Evolutionary conservation across 148 eudicot genomes (phyloP).

Genomic region (Rheum nobile): DNA sequence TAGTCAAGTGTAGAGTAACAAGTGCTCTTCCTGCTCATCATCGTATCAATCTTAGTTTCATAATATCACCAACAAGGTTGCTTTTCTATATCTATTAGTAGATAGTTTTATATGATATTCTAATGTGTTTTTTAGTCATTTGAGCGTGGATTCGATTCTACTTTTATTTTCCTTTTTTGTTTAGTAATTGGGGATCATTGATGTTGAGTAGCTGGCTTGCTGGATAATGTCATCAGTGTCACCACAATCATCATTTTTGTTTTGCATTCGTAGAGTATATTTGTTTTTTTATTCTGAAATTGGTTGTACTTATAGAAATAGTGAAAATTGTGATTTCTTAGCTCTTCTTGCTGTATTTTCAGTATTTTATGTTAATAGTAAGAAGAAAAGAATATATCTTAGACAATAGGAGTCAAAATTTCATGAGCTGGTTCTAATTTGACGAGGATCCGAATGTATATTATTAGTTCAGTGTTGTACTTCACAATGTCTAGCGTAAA

Average conservation of each 20-base stretch:
- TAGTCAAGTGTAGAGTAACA: conserved; percentile 90
- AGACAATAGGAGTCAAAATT: background rate
- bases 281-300: background rate
- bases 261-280: background rate
- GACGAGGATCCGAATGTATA: background rate
- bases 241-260: background rate
- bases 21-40: conserved; percentile 61
- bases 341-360: background rate
- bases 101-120: background rate
- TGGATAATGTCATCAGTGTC: background rate
- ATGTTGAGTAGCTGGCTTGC: background rate
- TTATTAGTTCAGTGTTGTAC: too few relatives aligned
- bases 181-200: background rate
- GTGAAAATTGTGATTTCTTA: background rate
- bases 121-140: background rate
- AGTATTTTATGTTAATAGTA: background rate
- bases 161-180: background rate
- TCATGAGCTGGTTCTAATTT: too few relatives aligned
- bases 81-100: background rate
- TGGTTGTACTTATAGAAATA: background rate
- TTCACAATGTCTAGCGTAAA: too few relatives aligned
- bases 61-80: conserved; percentile 51
- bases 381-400: background rate
- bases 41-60: conserved; percentile 75
- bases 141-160: background rate